phyloP scores from a whole-genome alignment of 1,284 basidiomycete genomes.

The Anthracocystis panici-leucophaei region DNA sequence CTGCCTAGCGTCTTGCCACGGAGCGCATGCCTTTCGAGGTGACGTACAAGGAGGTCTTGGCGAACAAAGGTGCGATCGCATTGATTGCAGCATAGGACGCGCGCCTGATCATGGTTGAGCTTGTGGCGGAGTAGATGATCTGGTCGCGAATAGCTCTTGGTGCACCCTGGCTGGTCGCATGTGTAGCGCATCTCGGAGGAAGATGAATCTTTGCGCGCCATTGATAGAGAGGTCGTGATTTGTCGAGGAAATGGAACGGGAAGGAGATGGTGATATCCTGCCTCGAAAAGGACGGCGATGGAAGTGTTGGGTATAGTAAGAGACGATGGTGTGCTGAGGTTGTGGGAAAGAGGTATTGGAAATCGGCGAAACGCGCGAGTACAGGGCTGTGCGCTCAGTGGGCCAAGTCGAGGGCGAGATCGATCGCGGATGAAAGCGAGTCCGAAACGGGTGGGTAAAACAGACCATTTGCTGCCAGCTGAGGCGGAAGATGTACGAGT shows the following conservation, averaged over 20 bases:
- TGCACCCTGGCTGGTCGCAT: conserved; percentile 53
- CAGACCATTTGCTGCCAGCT: not conserved
- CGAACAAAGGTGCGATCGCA: conserved; percentile 62
- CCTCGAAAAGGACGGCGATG: not conserved
- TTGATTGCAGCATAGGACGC: conserved; percentile 53
- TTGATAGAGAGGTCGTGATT: not conserved
- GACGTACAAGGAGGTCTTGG: conserved; percentile 56
- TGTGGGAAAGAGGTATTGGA: not conserved
- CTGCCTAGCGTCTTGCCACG: conserved; percentile 56
- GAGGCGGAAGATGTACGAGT: not conserved
- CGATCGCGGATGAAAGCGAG: conserved; percentile 8
- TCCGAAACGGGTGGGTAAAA: not conserved
- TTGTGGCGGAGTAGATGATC: conserved; percentile 60
- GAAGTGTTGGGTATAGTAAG: not conserved
- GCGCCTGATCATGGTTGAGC: conserved; percentile 57
- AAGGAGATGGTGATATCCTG: not conserved
- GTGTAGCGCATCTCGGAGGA: conserved; percentile 53
- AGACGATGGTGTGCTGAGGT: not conserved
- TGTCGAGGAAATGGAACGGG: not conserved
- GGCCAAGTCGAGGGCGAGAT: not conserved
- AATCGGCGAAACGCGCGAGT: conserved; percentile 4
- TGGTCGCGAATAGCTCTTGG: conserved; percentile 55
- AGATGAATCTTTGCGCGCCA: conserved; percentile 40
- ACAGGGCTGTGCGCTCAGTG: not conserved
- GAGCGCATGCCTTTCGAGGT: conserved; percentile 55